Percentiles rank a stretch among this genome's conserved stretches.
Conservation (phyloP, 2,329 filamentous ascomycete genomes). For the Cladosporium sphaerospermum region DNA sequence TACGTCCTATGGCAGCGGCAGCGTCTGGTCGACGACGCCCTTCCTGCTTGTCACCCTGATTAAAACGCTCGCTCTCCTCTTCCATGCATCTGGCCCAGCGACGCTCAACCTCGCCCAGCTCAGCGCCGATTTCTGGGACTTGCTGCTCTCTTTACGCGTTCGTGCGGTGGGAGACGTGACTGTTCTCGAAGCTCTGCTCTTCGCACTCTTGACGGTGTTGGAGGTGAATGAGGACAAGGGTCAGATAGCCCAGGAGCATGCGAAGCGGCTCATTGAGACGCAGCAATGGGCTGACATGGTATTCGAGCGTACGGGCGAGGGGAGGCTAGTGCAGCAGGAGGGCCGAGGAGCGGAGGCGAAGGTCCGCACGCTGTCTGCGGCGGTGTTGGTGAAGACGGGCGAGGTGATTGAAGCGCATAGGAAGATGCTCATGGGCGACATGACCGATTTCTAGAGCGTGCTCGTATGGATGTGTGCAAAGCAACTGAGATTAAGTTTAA, state of each 20-base stretch:
- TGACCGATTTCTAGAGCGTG: constrained; percentile 6
- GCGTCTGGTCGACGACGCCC: constrained; percentile 64
- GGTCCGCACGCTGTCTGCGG: constrained; percentile 71
- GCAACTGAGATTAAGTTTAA: too few relatives aligned
- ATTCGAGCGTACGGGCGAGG: constrained; percentile 50
- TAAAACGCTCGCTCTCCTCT: constrained; percentile 75
- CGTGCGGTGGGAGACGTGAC: constrained; percentile 39
- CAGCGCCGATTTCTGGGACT: constrained; percentile 75
- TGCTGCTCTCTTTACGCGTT: constrained; percentile 67
- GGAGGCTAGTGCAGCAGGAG: constrained; percentile 31
- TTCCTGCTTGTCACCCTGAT: constrained; percentile 73
- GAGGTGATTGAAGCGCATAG: constrained; percentile 82
- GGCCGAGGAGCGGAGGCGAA: constrained; percentile 65
- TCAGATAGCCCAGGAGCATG: constrained; percentile 65
- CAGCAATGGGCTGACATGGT: constrained; percentile 77
- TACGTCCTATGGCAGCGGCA: constrained; percentile 26
- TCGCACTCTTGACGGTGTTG: constrained; percentile 71
- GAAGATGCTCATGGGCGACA: constrained; percentile 61
- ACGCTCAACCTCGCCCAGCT: constrained; percentile 70
- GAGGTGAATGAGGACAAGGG: constrained; percentile 73
- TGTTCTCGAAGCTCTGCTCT: constrained; percentile 68
- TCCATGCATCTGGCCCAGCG: constrained; percentile 77
- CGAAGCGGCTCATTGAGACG: constrained; percentile 74
- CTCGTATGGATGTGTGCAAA: too few relatives aligned
- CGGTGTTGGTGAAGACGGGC: constrained; percentile 67